These are phyloP conservation scores for Brassica balearica DNA, from an alignment of 441 rosid genomes.

Conservation along the genomic window DNA sequence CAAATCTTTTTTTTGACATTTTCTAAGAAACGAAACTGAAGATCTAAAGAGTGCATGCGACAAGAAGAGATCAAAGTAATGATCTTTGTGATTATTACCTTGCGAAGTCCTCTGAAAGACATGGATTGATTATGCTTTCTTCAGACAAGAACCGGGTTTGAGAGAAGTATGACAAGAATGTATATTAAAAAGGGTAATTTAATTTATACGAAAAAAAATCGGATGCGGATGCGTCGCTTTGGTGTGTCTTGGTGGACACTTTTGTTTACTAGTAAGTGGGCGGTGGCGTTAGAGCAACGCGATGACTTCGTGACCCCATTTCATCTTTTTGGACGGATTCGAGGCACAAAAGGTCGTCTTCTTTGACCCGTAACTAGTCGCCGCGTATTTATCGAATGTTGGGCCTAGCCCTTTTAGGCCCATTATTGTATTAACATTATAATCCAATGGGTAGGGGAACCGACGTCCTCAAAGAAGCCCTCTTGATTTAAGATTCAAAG, in stretches of 20 bases:
- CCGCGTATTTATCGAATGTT: conserved; percentile 12
- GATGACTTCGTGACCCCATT: conserved; percentile 6
- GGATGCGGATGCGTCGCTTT: conserved; percentile 43
- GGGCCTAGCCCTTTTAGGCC: conserved; percentile 23
- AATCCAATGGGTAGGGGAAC: neutral
- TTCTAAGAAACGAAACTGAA: neutral
- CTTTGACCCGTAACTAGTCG: conserved; percentile 4
- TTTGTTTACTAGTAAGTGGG: conserved; percentile 21
- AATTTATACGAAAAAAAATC: neutral
- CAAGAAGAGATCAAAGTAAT: neutral
- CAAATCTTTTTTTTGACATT: neutral
- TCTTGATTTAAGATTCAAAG: conserved; percentile 73
- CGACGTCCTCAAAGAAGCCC: conserved; percentile 53
- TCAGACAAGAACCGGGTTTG: neutral
- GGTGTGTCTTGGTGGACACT: conserved; percentile 32
- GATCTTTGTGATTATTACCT: conserved; percentile 12
- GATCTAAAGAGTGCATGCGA: conserved; percentile 27
- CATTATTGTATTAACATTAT: neutral
- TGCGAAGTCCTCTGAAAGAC: conserved; percentile 44
- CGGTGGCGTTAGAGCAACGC: conserved; percentile 49
- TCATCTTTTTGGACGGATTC: neutral
- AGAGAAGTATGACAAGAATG: neutral
- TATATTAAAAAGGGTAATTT: neutral
- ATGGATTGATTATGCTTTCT: conserved; percentile 28
- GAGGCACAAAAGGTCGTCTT: neutral